Evolutionary conservation across 495 filamentous ascomycete genomes (phyloP).

Genomic region (Aspergillus kassunensis): DNA sequence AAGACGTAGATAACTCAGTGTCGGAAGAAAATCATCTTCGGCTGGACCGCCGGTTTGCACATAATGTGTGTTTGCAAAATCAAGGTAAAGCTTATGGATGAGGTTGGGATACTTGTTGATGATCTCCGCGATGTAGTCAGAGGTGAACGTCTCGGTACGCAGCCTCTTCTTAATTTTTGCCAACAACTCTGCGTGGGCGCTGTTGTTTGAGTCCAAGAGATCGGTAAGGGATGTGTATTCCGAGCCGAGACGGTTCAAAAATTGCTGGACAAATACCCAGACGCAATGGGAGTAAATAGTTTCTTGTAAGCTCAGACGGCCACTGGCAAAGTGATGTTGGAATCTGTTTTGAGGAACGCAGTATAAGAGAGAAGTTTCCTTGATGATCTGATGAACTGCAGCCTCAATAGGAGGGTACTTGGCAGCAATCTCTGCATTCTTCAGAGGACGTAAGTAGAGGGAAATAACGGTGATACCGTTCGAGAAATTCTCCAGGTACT

Average conservation of each 20-base stretch:
- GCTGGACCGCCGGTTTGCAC: slow-evolving; percentile 68
- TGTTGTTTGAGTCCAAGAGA: slow-evolving; percentile 77
- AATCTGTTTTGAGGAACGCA: slow-evolving; percentile 97
- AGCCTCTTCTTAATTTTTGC: slow-evolving; percentile 95
- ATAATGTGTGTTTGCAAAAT: slow-evolving; percentile 89
- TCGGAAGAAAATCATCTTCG: slow-evolving; percentile 75
- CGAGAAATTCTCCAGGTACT: slow-evolving; percentile 98
- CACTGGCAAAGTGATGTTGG: slow-evolving; percentile 82
- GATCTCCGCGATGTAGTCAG: slow-evolving; percentile 96
- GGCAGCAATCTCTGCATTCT: slow-evolving; percentile 43
- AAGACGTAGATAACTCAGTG: slow-evolving; percentile 70
- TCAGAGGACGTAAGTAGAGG: slow-evolving; percentile 76
- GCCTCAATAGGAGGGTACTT: slow-evolving; percentile 79
- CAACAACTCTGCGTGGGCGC: slow-evolving; percentile 81
- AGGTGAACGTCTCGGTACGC: slow-evolving; percentile 93
- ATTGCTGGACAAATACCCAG: slow-evolving; percentile 96
- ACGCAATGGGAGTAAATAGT: slow-evolving; percentile 95
- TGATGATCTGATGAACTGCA: slow-evolving; percentile 98
- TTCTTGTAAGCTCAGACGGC: slow-evolving; percentile 88
- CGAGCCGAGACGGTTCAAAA: slow-evolving; percentile 88
- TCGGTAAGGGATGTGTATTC: slow-evolving; percentile 85
- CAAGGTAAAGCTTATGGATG: slow-evolving; percentile 81
- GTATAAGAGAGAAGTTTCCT: slow-evolving; percentile 94
- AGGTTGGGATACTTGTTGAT: slow-evolving; percentile 88
- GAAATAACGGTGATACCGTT: slow-evolving; percentile 97